A percentile compares a stretch with the other conserved stretches of the same genome.
Conservation (phyloP, 371 early-diverging fungal genomes). For the Mortierella sp. region DNA sequence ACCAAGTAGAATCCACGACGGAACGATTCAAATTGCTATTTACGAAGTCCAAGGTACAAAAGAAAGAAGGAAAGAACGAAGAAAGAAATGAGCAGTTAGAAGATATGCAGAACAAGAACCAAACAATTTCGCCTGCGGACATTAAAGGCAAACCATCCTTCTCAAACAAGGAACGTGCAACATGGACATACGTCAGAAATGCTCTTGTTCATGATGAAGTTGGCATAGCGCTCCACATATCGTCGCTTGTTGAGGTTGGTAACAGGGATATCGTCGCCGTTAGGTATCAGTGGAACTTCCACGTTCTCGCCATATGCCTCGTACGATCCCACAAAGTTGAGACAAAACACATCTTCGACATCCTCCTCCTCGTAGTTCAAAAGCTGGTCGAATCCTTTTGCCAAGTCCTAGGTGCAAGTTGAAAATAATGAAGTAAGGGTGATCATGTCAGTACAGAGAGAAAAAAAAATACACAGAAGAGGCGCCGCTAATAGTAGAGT, state of each 20-base stretch:
- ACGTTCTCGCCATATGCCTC: conserved; percentile 84
- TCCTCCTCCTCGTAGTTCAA: conserved; percentile 86
- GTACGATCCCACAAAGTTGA: conserved; percentile 85
- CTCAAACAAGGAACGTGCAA: not conserved
- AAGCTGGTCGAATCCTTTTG: conserved; percentile 86
- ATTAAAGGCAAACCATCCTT: not conserved
- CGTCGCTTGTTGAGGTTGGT: conserved; percentile 80
- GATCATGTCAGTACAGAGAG: not conserved
- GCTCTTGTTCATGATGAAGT: conserved; percentile 80
- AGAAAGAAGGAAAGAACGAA: conserved; percentile 13
- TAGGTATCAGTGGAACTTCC: conserved; percentile 77
- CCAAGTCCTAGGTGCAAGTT: conserved; percentile 65
- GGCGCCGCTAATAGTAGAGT: not conserved
- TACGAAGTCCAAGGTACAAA: conserved; percentile 62
- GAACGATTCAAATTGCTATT: conserved; percentile 91
- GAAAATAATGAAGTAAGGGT: not conserved
- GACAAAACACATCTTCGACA: conserved; percentile 88
- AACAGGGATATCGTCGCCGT: conserved; percentile 81
- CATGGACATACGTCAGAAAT: conserved; percentile 43
- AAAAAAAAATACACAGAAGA: not conserved
- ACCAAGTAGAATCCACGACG: conserved; percentile 93
- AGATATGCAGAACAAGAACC: conserved; percentile 3
- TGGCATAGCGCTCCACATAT: conserved; percentile 87
- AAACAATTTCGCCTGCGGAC: not conserved
- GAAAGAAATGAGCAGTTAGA: not conserved